Evolutionary conservation across 768 basidiomycete species (phyloP), one percentile per base, ranked within the genome.

Genomic region (Sporobolomyces pararoseus): DNA sequence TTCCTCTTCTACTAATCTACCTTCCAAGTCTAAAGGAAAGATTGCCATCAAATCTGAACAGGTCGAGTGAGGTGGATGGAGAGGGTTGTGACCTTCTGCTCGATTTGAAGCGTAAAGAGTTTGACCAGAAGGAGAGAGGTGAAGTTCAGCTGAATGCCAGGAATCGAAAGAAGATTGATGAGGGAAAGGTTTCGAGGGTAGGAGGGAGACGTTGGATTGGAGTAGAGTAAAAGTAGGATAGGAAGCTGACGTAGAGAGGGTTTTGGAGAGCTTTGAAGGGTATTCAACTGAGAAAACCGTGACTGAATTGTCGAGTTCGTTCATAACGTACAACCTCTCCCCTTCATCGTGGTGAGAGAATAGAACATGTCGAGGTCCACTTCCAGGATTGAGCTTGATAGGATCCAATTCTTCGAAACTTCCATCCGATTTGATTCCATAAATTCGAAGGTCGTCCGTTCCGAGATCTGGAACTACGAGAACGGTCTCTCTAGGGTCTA

Each of bases 281-380:
- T 73, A 68, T 13, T 34, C 14, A 35, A 63, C 60, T 47, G 49
- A 23, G 16, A 63, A 46, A n/a, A 60, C 53, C 0, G 72, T 44
- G 61, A 73, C 2, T 34, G 72, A 73, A 65, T 73, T 73, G 67
- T 13, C 4, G 7, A 73, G 54, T 46, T 73, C 72, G 72, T 73
- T 73, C 27, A 73, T 50, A 29, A 69, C 64, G 67, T 73, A 73
- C 7, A 73, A 59, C 6, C 44, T 9, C 7, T 62, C 47, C 4
- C 52, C 55, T n/a, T 16, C 19, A 6, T 55, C 27, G 34, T 19
- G 44, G 23, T 23, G 4, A 13, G 39, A 42, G 50, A 72, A 69
- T 10, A 73, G 27, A 49, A 63, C 63, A 25, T 73, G 72, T 6
- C 72, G 47, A 1, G 72, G 72, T 21, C 72, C 72, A 46, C 46